Conservation (phyloP, 2,329 filamentous ascomycete species). For the Pestalotiopsis sp. region DNA sequence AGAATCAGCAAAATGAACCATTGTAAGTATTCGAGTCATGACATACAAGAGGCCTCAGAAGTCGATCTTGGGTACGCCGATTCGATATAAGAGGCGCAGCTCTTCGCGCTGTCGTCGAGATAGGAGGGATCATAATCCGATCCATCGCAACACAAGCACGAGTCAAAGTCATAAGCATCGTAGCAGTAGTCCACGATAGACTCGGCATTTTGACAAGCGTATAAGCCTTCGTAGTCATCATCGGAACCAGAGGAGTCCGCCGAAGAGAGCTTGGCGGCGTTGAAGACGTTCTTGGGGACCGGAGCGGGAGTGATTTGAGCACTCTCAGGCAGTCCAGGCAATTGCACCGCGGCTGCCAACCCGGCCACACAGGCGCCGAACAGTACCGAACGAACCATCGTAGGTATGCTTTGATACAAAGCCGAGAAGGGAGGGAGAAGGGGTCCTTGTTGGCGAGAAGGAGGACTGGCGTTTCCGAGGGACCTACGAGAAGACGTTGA, state of each 20-base stretch:
- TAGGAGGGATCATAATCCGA: constrained; percentile 5
- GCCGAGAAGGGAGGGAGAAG: background rate
- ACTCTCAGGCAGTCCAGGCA: background rate
- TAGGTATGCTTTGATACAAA: background rate
- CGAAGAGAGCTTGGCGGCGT: background rate
- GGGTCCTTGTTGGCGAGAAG: background rate
- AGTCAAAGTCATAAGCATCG: constrained; percentile 6
- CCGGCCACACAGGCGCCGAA: background rate
- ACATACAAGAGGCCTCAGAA: constrained; percentile 11
- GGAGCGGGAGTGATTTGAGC: background rate
- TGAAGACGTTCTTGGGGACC: background rate
- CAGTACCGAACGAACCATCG: background rate
- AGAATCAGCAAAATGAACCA: background rate
- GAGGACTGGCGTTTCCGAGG: background rate
- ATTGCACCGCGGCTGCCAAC: background rate
- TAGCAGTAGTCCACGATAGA: constrained; percentile 1
- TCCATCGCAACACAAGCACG: constrained; percentile 17
- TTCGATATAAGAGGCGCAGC: constrained; percentile 12
- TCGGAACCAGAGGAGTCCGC: background rate
- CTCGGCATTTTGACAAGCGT: constrained; percentile 5
- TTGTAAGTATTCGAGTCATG: background rate
- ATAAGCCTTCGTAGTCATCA: background rate
- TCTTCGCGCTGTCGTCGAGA: constrained; percentile 13
- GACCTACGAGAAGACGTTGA: background rate
- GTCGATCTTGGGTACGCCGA: constrained; percentile 10